These are phyloP conservation scores for Leccinum rimulosum DNA, from an alignment of 768 basidiomycete genomes.

Conservation along the genomic window DNA sequence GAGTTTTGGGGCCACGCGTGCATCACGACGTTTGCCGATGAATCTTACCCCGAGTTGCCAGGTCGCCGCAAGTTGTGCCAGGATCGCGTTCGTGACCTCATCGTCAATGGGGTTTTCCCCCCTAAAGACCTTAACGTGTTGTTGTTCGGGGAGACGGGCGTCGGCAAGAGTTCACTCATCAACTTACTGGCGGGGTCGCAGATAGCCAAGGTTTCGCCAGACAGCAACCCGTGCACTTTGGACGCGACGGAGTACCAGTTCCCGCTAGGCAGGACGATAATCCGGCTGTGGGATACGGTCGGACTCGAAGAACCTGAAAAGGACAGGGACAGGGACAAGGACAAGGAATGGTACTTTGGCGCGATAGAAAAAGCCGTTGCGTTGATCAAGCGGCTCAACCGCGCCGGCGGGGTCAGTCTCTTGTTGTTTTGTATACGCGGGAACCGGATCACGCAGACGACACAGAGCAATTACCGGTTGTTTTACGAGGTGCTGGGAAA, in stretches of 20 bases:
- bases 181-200: slow-evolving; percentile 28
- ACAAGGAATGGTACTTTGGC: slow-evolving; percentile 18
- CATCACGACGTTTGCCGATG: neutral
- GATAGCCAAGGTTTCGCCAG: slow-evolving; percentile 22
- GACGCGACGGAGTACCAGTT: slow-evolving; percentile 27
- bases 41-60: neutral
- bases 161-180: slow-evolving; percentile 32
- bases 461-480: slow-evolving; percentile 24
- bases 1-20: neutral
- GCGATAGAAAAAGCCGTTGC: slow-evolving; percentile 30
- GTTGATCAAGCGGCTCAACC: slow-evolving; percentile 34
- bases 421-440: slow-evolving; percentile 41
- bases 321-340: slow-evolving; percentile 2
- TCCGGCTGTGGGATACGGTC: slow-evolving; percentile 34
- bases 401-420: slow-evolving; percentile 36
- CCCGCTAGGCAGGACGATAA: slow-evolving; percentile 20
- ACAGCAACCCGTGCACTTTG: slow-evolving; percentile 35
- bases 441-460: slow-evolving; percentile 31
- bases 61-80: neutral
- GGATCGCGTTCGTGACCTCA: neutral
- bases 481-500: slow-evolving; percentile 29
- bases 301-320: slow-evolving; percentile 31
- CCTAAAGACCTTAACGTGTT: slow-evolving; percentile 30
- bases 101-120: neutral
- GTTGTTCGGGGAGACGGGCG: slow-evolving; percentile 41